A percentile compares a stretch with the other conserved stretches of the same genome.
These are phyloP conservation scores for Kickxella alabastrina DNA, from an alignment of 192 early-diverging fungal species.

Conservation along the genomic window DNA sequence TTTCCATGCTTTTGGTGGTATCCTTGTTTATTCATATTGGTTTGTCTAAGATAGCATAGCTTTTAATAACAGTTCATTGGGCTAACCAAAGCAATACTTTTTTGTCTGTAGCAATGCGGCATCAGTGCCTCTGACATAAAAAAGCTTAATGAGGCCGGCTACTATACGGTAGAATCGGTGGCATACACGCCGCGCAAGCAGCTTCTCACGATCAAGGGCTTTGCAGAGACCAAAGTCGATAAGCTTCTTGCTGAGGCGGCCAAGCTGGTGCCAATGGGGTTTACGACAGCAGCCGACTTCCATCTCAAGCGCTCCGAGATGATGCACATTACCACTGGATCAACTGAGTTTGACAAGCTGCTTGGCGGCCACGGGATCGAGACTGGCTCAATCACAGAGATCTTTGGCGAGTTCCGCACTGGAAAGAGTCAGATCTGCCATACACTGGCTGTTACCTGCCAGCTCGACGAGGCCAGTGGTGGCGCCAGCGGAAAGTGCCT, in stretches of 20 bases:
- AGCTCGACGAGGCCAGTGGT: slow-evolving; percentile 83
- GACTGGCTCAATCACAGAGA: slow-evolving; percentile 93
- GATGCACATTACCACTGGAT: slow-evolving; percentile 84
- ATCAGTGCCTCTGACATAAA: slow-evolving; percentile 69
- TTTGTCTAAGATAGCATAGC: no score
- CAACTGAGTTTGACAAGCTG: slow-evolving; percentile 85
- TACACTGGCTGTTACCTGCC: slow-evolving; percentile 91
- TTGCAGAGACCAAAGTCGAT: slow-evolving; percentile 93
- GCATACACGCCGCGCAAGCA: slow-evolving; percentile 90
- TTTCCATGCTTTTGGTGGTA: no score
- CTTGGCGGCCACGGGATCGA: slow-evolving; percentile 91
- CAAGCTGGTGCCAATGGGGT: slow-evolving; percentile 91
- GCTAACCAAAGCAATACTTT: no score
- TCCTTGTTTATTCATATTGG: no score
- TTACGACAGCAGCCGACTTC: slow-evolving; percentile 90
- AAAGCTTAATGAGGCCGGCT: slow-evolving; percentile 85
- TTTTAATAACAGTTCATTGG: no score
- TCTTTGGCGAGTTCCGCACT: slow-evolving; percentile 98
- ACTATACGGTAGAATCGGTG: slow-evolving; percentile 86
- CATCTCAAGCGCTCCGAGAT: slow-evolving; percentile 77
- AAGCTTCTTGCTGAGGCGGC: slow-evolving; percentile 89
- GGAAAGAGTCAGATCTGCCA: slow-evolving; percentile 98
- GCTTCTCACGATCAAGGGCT: slow-evolving; percentile 85
- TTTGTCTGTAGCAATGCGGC: slow-evolving; percentile 58
- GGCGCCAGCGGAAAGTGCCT: slow-evolving; percentile 93